Base-by-base conservation (phyloP, 75 land plant species). In the Pseudotsuga menziesii region DNA sequence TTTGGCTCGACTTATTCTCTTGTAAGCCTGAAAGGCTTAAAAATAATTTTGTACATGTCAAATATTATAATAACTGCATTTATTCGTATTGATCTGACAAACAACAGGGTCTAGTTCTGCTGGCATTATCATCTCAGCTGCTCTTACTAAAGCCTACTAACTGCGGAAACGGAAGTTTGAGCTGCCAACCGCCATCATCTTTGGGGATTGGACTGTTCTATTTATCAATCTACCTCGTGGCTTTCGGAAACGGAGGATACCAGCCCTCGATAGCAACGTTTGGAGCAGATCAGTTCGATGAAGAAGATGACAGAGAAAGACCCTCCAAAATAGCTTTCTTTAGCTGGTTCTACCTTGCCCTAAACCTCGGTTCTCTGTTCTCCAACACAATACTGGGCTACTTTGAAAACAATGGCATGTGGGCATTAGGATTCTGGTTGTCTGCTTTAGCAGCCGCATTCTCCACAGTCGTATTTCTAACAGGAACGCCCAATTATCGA, bases 241-340 rank as follows among this genome's bases (percentile, higher is more conserved):
- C 97, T 26, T 82, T 96, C 11, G 98, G 97, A 6, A 83, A 87
- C 72, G 97, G 98, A 3, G 97, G 94, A 9, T 89, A 89, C 77
- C 92, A 94, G 63, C 94, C 97, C 6, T 79, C 86, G 2, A 29
- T 94, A 22, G 92, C 92, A 23, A 88, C 98, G 3, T 85, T 93
- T 29, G 97, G 98, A 22, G 89, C 97, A 1, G 98, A 95, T 76
- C 98, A 96, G 63, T 96, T 96, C 78, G 92, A 91, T 59, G 91
- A 88, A 29, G 78, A 74, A 17, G 81, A 86, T 26, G 85, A 82
- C 0, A 82, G 69, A 29, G 86, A 89, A 26, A 60, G 22, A 32
- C 17, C 72, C 19, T 75, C 83, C 12, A 88, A 88, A 57, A 56
- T 76, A 0, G 70, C 82, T 7, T 93, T 94, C 85, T 96, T 94